Conservation (phyloP, 164 flowering plant species). For the Santalum album region DNA sequence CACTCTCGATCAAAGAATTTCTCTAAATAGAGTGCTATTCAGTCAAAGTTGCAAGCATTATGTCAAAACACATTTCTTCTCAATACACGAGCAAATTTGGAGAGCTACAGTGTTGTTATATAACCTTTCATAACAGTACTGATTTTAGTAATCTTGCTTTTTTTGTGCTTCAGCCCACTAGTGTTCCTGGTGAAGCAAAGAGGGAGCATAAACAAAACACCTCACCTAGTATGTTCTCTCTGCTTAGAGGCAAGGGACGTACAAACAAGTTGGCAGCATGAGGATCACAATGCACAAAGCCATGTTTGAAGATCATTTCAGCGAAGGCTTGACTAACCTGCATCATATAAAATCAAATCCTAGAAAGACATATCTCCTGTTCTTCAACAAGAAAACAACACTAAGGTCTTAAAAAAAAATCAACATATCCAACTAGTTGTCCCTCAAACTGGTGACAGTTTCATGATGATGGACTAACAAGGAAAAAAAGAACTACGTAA, state of each 20-base stretch:
- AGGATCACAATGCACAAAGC: slow-evolving; percentile 99
- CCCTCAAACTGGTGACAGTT: not conserved
- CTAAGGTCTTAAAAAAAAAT: not conserved
- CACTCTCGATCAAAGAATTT: too few species aligned
- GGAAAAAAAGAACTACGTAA: too few species aligned
- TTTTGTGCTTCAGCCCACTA: too few species aligned
- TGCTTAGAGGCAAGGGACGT: slow-evolving; percentile 65
- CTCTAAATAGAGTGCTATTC: too few species aligned
- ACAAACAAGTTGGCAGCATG: slow-evolving; percentile 94
- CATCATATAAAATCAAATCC: slow-evolving; percentile 2
- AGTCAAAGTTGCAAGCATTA: too few species aligned
- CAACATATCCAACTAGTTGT: not conserved
- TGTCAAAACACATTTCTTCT: too few species aligned
- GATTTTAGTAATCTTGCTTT: too few species aligned
- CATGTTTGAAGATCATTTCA: slow-evolving; percentile 96
- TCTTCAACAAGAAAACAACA: not conserved
- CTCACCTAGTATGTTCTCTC: slow-evolving; percentile 55
- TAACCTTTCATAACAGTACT: too few species aligned
- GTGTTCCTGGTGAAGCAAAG: too few species aligned
- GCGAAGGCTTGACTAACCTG: slow-evolving; percentile 91
- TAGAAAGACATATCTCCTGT: not conserved
- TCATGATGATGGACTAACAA: too few species aligned
- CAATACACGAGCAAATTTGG: too few species aligned
- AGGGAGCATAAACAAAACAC: not conserved
- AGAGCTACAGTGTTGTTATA: too few species aligned